Evolutionary conservation across 139 green algal genomes (phyloP), one percentile per base, ranked within the genome.

Genomic region (Desmodesmus armatus): DNA sequence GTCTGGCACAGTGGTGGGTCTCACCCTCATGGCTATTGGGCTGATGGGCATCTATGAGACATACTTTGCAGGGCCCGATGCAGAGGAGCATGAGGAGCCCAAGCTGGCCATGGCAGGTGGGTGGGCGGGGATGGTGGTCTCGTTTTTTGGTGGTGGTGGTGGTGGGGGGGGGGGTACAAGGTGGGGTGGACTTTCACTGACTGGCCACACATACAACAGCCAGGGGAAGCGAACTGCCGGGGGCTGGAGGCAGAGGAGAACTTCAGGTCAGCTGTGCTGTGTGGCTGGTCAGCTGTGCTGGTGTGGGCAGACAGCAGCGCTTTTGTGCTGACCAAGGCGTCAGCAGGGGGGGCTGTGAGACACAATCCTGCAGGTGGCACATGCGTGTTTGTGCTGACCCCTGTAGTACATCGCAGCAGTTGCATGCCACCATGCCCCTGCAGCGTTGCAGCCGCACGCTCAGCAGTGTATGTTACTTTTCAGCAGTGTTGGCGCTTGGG

Each of bases 1-100:
- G 90, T 92, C 91, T 21, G 90, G 91, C 31, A 88, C 85, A 2
- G 93, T 97, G 0, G 97, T 99, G 43, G 97, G 97, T 5, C 37
- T 97, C 2, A 99, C 96, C 6, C 93, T 99, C 39, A 92, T 99
- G 7, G 90, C 91, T 33, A 99, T 99, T 63, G 97, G 97, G 3
- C 77, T 90, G 3, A 78, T 98, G 76, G 97, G 97, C 21, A 88
- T 99, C 7, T 95, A 98, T 39, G 97, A 99, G 88, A 92, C 90
- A 4, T 92, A 91, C 37, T 92, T 93, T 58, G 74, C 89, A 11
- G 53, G 67, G 21, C 60, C 88, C 2, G 43, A 71, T 9, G 53
- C 67, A 7, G 75, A 71, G 35, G 51, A 85, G 76, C 33, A 84
- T 11, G 66, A 83, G 43, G 85, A 91, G 19, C 63, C 74, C 19